These are phyloP conservation scores for Chaetomium fimeti DNA, from an alignment of 495 filamentous ascomycete species.

Conservation along the genomic window DNA sequence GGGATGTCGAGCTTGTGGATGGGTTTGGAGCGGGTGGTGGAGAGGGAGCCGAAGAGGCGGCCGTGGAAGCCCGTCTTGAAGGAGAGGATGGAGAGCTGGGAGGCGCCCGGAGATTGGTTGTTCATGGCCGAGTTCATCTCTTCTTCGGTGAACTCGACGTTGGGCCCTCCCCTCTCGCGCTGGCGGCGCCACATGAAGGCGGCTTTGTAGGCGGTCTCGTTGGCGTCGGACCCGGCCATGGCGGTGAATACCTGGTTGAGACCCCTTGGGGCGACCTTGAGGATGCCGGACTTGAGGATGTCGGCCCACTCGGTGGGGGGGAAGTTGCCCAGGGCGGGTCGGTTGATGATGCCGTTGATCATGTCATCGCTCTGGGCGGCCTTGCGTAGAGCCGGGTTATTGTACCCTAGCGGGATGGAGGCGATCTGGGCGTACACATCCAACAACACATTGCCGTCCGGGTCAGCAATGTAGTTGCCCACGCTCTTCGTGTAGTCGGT, in stretches of 20 bases:
- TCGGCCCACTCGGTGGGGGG: constrained; percentile 85
- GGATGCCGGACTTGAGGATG: constrained; percentile 80
- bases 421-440: constrained; percentile 96
- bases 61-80: constrained; percentile 96
- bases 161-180: constrained; percentile 76
- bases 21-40: constrained; percentile 91
- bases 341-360: constrained; percentile 82
- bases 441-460: constrained; percentile 78
- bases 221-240: constrained; percentile 93
- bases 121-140: constrained; percentile 78
- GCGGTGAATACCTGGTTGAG: constrained; percentile 96
- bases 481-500: constrained; percentile 73
- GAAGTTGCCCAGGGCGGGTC: constrained; percentile 95
- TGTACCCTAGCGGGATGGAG: constrained; percentile 96
- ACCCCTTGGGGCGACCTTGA: constrained; percentile 86
- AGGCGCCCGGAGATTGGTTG: constrained; percentile 80
- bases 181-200: constrained; percentile 97
- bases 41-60: constrained; percentile 87
- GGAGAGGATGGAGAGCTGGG: constrained; percentile 84
- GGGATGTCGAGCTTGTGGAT: constrained; percentile 99
- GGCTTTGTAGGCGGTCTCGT: constrained; percentile 98
- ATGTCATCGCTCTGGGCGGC: constrained; percentile 75
- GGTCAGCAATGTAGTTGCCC: constrained; percentile 80
- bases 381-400: constrained; percentile 76
- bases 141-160: constrained; percentile 79